phyloP scores from a whole-genome alignment of 257 asterid genomes.

The Ophiorrhiza pumila region DNA sequence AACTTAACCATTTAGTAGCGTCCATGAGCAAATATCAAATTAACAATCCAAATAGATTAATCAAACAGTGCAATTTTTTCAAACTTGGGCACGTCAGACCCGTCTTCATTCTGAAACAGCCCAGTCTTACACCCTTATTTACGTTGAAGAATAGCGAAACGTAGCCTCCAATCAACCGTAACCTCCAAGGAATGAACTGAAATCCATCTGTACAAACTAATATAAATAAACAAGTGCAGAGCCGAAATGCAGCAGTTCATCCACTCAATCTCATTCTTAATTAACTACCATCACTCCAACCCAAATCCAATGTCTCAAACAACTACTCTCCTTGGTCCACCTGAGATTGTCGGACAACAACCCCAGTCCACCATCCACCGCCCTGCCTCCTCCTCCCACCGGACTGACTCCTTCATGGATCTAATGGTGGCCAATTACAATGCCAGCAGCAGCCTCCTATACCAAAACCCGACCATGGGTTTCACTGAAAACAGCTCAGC shows the following conservation, averaged over 20 bases:
- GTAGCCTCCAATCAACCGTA: neutral
- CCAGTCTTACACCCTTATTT: too few species aligned
- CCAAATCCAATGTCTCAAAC: neutral
- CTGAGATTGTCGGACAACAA: constrained; percentile 10
- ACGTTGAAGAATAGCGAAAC: constrained; percentile 24
- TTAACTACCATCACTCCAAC: too few species aligned
- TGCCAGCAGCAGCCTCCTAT: neutral
- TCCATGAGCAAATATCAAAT: too few species aligned
- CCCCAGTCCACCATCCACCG: neutral
- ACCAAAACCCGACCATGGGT: constrained; percentile 21
- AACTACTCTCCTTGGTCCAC: constrained; percentile 21
- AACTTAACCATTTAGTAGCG: too few species aligned
- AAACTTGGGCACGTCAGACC: too few species aligned
- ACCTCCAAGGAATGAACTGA: neutral
- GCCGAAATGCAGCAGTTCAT: neutral
- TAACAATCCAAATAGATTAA: too few species aligned
- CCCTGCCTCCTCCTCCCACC: neutral
- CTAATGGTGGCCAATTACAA: constrained; percentile 18
- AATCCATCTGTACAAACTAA: too few species aligned
- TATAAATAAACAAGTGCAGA: neutral
- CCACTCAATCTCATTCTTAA: too few species aligned
- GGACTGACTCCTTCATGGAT: constrained; percentile 10
- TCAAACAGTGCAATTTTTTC: too few species aligned
- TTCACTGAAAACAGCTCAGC: constrained; percentile 41
- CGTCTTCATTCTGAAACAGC: too few species aligned